These are phyloP conservation scores for Globisporangium nagaii DNA, from an alignment of 352 stramenopile species.

Conservation along the genomic window DNA sequence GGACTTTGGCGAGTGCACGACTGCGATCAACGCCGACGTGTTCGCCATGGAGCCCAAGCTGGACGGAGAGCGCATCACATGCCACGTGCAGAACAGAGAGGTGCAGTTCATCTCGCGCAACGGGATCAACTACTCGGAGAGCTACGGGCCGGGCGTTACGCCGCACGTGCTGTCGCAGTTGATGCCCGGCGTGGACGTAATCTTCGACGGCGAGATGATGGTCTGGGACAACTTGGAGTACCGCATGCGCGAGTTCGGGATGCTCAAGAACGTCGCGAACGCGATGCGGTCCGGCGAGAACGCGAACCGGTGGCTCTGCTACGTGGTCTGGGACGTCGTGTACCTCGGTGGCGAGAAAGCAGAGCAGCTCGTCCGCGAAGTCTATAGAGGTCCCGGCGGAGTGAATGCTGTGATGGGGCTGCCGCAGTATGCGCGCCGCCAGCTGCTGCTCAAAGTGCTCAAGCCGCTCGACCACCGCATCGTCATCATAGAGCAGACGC, in stretches of 20 bases:
- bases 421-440: constrained; percentile 50
- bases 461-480: constrained; percentile 71
- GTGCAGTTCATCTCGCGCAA: constrained; percentile 86
- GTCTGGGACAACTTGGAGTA: constrained; percentile 84
- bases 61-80: constrained; percentile 80
- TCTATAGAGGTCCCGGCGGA: constrained; percentile 52
- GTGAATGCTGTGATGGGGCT: constrained; percentile 70
- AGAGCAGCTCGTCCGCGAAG: constrained; percentile 50
- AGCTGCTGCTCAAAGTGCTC: constrained; percentile 58
- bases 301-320: constrained; percentile 75
- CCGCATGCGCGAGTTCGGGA: constrained; percentile 65
- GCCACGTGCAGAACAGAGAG: constrained; percentile 49
- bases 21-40: constrained; percentile 50
- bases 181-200: constrained; percentile 50
- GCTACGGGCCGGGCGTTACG: constrained; percentile 55
- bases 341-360: constrained; percentile 52
- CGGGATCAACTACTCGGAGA: constrained; percentile 76
- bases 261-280: constrained; percentile 79
- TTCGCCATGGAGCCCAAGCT: constrained; percentile 86
- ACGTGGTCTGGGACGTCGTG: constrained; percentile 82
- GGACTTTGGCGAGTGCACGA: constrained; percentile 79
- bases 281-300: constrained; percentile 41
- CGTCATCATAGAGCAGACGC: constrained; percentile 73
- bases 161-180: constrained; percentile 64
- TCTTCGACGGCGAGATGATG: constrained; percentile 87